Evolutionary conservation across 192 early-diverging fungal species (phyloP), one percentile per base, ranked within the genome.

Genomic region (Spinellus fusiger): DNA sequence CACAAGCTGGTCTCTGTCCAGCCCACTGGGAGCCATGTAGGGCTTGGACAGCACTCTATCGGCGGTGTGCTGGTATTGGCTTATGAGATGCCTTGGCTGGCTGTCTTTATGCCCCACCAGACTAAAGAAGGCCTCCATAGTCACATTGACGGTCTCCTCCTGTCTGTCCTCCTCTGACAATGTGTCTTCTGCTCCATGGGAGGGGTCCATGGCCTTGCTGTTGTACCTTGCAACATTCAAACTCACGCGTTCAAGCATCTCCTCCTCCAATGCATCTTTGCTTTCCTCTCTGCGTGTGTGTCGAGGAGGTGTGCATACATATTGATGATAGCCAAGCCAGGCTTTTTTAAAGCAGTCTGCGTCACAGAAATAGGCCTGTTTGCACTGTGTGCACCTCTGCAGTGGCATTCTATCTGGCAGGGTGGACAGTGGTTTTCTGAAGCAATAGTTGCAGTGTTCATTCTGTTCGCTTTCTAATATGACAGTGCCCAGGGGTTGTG

Each of bases 221-320:
- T 46, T 47, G 25, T 74, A 66, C 13, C 78, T 62, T n/a, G 65
- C 65, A 28, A 72, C 61, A 40, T 69, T 59, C 16, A 80, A 56
- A 31, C 67, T 62, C 12, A 80, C 62, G 52, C 71, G 73, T 56
- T 80, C 73, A 9, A 80, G 62, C 78, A 80, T 80, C 47, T 73
- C 72, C 25, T 65, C 60, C 25, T 77, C 76, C 48, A 77, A 49
- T 26, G 16, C 16, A 40, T 71, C 69, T 20, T 46, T 12, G 2
- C 50, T 50, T 2, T 63, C 55, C 9, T 32, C 35, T 16, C 34
- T 62, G 44, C 38, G 56, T 64, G 1, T 64, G 67, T n/a, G 34
- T 61, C 65, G 48, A 60, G 62, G 33, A 51, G 68, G 33, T 56
- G 47, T 5, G 63, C 74, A 70, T 34, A 74, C 58, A 56, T 34